These are phyloP conservation scores for Pleurotus tuber-regium DNA, from an alignment of 768 basidiomycete species.

Conservation along the genomic window DNA sequence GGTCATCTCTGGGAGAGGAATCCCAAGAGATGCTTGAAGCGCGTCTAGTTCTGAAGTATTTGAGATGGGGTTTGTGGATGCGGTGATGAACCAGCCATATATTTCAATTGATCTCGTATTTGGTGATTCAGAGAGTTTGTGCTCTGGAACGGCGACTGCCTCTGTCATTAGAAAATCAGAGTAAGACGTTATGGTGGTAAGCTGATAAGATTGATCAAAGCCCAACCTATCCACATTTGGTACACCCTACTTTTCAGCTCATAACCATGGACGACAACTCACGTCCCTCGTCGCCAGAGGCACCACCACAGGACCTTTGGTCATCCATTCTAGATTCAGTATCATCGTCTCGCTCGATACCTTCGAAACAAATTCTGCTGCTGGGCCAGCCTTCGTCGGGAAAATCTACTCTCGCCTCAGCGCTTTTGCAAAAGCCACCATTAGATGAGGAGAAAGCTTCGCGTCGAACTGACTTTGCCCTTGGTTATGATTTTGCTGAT, in stretches of 20 bases:
- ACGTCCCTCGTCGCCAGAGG: slow-evolving; percentile 68
- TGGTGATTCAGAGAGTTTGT: slow-evolving; percentile 66
- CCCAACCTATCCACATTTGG: neutral
- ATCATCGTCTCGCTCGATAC: slow-evolving; percentile 75
- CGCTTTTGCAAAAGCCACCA: slow-evolving; percentile 66
- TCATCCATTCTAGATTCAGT: slow-evolving; percentile 89
- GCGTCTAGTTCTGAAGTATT: slow-evolving; percentile 73
- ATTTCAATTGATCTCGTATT: slow-evolving; percentile 69
- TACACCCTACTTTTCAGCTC: neutral
- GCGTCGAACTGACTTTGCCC: slow-evolving; percentile 69
- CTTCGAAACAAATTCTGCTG: slow-evolving; percentile 83
- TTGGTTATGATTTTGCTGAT: slow-evolving; percentile 93
- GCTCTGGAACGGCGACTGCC: slow-evolving; percentile 52
- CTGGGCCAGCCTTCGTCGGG: slow-evolving; percentile 80
- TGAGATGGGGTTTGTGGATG: slow-evolving; percentile 76
- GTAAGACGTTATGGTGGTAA: neutral
- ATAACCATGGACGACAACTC: slow-evolving; percentile 44
- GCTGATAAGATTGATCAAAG: neutral
- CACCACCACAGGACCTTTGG: slow-evolving; percentile 85
- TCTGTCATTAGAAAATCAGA: slow-evolving; percentile 16
- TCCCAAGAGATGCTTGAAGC: slow-evolving; percentile 58
- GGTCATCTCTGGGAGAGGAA: slow-evolving; percentile 96
- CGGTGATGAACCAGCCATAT: slow-evolving; percentile 65
- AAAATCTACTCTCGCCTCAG: slow-evolving; percentile 72
- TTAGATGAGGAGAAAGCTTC: slow-evolving; percentile 57